phyloP scores from a whole-genome alignment of 2,329 filamentous ascomycete genomes.

The Pezicula neosporulosa region DNA sequence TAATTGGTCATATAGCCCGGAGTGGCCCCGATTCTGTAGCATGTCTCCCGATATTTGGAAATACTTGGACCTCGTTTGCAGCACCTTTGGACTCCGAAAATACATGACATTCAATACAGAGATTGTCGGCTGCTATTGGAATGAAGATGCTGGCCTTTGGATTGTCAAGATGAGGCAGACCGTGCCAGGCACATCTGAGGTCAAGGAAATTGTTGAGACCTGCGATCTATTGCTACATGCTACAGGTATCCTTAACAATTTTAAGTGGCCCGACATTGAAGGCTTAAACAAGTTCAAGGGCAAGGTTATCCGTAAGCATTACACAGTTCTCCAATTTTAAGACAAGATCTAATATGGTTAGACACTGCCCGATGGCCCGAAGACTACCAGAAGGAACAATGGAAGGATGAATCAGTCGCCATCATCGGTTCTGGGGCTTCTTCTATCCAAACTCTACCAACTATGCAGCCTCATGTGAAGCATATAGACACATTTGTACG shows the following conservation, averaged over 20 bases:
- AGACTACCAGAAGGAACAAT: slow-evolving; percentile 21
- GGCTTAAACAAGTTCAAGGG: slow-evolving; percentile 43
- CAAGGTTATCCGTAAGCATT: slow-evolving; percentile 38
- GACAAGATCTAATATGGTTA: slow-evolving; percentile 14
- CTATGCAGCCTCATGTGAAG: slow-evolving; percentile 36
- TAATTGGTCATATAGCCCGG: slow-evolving; percentile 23
- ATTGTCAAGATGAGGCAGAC: slow-evolving; percentile 41
- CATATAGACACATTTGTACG: slow-evolving; percentile 47
- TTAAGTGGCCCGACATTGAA: slow-evolving; percentile 44
- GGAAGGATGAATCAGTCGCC: slow-evolving; percentile 29
- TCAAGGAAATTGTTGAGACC: slow-evolving; percentile 18
- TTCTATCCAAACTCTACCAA: slow-evolving; percentile 31
- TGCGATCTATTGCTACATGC: slow-evolving; percentile 21
- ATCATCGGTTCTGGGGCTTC: slow-evolving; percentile 37
- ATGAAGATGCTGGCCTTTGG: slow-evolving; percentile 46
- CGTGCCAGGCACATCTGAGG: slow-evolving; percentile 12
- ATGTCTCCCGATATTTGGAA: slow-evolving; percentile 54
- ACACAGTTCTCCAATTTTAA: slow-evolving; percentile 27
- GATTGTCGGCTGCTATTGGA: slow-evolving; percentile 43
- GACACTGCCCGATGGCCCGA: slow-evolving; percentile 43
- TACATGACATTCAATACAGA: slow-evolving; percentile 50
- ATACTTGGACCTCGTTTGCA: slow-evolving; percentile 45
- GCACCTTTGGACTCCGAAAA: slow-evolving; percentile 44
- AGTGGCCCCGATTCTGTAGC: slow-evolving; percentile 54
- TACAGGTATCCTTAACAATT: slow-evolving; percentile 22